phyloP scores from a whole-genome alignment of 768 basidiomycete genomes.

The Amanita rubescens region DNA sequence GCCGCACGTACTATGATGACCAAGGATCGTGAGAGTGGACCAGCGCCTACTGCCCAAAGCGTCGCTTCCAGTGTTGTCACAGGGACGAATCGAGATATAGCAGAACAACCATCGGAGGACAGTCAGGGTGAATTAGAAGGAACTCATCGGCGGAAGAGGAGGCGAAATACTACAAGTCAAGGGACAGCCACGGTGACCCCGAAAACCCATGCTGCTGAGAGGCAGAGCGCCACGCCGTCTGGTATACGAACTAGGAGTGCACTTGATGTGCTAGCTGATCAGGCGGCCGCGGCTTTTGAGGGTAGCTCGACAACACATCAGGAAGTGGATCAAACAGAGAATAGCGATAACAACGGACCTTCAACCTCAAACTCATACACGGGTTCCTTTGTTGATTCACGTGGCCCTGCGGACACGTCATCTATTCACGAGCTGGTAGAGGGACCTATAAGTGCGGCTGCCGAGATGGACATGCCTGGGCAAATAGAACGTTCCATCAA shows the following conservation, averaged over 20 bases:
- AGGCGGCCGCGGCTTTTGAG: conserved; percentile 49
- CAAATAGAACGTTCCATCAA: neutral
- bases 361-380: neutral
- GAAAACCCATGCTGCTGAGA: neutral
- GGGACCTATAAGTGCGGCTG: neutral
- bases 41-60: conserved; percentile 6
- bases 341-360: neutral
- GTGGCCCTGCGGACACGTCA: neutral
- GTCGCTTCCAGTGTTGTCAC: conserved; percentile 14
- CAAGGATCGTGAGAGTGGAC: conserved; percentile 22
- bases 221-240: neutral
- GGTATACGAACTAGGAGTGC: conserved; percentile 30
- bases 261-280: conserved; percentile 68
- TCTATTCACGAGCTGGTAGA: neutral
- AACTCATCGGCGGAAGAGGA: neutral
- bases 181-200: neutral
- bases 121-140: neutral
- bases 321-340: neutral
- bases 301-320: conserved; percentile 18
- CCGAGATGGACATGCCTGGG: neutral
- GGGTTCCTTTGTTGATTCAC: neutral
- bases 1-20: conserved; percentile 54
- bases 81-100: neutral
- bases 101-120: neutral
- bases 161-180: neutral